These are phyloP conservation scores for Bacidia rubella DNA, from an alignment of 495 filamentous ascomycete genomes.

Conservation along the genomic window DNA sequence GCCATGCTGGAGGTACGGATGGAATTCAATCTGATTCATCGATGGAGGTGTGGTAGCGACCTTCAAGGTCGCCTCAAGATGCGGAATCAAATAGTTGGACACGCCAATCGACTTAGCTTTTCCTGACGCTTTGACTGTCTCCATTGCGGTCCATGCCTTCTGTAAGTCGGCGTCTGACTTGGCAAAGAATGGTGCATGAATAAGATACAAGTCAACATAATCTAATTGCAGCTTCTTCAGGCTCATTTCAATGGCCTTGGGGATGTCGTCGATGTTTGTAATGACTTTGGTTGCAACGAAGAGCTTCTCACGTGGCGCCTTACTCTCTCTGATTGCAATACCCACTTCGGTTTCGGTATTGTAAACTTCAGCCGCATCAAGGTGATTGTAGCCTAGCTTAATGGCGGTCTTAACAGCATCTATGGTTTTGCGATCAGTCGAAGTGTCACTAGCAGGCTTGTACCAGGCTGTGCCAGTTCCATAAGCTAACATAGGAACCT, in stretches of 20 bases:
- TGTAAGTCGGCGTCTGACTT: constrained; percentile 49
- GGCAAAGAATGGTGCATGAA: constrained; percentile 64
- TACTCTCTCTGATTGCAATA: constrained; percentile 53
- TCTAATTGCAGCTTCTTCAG: constrained; percentile 61
- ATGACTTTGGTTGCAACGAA: constrained; percentile 68
- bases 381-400: constrained; percentile 55
- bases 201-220: constrained; percentile 76
- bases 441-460: constrained; percentile 27
- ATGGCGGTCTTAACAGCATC: constrained; percentile 54
- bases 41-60: constrained; percentile 51
- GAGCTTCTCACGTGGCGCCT: constrained; percentile 50
- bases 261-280: constrained; percentile 45
- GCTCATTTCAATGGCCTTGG: constrained; percentile 51
- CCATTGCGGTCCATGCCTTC: constrained; percentile 62
- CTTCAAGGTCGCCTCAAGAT: constrained; percentile 55
- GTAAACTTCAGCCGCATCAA: constrained; percentile 80
- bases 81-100: constrained; percentile 57
- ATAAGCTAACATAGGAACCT: constrained; percentile 44
- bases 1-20: constrained; percentile 72
- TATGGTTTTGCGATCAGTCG: constrained; percentile 39
- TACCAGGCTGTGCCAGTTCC: constrained; percentile 43
- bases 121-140: constrained; percentile 53
- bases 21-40: constrained; percentile 82
- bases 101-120: constrained; percentile 70
- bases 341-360: constrained; percentile 69